Evolutionary conservation across 768 basidiomycete species (phyloP), one percentile per base, ranked within the genome.

Genomic region (Leccinum rimulosum): DNA sequence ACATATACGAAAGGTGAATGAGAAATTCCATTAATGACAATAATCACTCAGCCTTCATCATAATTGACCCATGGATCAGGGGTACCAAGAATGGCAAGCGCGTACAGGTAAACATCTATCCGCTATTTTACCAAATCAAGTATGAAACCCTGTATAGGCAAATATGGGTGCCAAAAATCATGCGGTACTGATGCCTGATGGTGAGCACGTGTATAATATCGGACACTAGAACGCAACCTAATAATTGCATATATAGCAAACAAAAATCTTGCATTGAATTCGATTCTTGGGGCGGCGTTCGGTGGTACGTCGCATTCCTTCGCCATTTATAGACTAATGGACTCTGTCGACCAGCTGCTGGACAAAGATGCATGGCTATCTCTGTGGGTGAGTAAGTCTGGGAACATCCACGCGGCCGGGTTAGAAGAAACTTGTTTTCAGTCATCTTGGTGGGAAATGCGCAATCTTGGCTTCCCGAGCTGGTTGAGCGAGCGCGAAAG

Each of bases 161-260:
- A 89, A 90, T 66, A 75, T 98, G 74, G 96, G 96, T n/a, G 96
- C 96, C 30, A 99, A 99, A 79, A 98, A 96, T 66, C 95, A 96
- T 73, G 93, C 87, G 17, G 83, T 96, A 14, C 72, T 96, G 65
- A 94, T 96, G 92, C 90, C 93, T 19, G 95, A 97, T 74, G 92
- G 94, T 95, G 61, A 56, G 80, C 68, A 22, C 25, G 31, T 25
- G 30, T 30, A 22, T 22, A 22, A 22, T 8, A 55, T 30, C 57
- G 43, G 33, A 31, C n/a, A 28, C 9, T 35, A 30, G n/a, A 33
- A 7, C 15, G 7, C 45, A 52, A 31, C 55, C 11, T 61, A 50
- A 65, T 47, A 22, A 25, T 48, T 48, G 47, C 49, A 6, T 27
- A 17, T 43, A 17, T 56, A 91, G 95, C 95, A 22, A 98, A 96